Evolutionary conservation across 805 yeast species (phyloP), one percentile per base, ranked within the genome.

Genomic region (Brettanomyces anomalus): DNA sequence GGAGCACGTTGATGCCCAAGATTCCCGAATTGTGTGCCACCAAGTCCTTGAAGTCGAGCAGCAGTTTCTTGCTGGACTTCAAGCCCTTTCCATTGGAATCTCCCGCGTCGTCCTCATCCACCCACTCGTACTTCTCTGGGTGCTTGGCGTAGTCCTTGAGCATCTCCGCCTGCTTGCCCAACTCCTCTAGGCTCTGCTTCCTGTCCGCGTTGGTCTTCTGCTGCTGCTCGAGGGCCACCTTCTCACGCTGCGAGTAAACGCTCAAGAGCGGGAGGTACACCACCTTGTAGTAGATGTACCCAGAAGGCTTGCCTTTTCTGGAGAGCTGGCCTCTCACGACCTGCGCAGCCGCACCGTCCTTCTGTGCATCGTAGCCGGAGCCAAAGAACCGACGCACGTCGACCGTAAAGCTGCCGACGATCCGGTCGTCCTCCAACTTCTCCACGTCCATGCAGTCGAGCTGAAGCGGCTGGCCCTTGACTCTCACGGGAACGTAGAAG

Each of bases 381-480:
- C 17, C 34, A 16, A 52, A 46, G 31, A 45, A 49, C 33, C 40
- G 14, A 2, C 34, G 13, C 14, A 51, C 34, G 21, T 47, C 43
- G 19, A 81, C 60, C 20, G 74, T 69, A 30, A 76, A 68, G 3
- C 72, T 60, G 13, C 93, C 94, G 50, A 85, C 64, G 1, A 73
- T 54, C 53, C 88, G 72, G 58, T 83, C 88, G 15, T 50, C 32
- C 24, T 76, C 77, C 28, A 74, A 68, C 17, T 69, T 67, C 58
- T 84, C 87, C 39, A 75, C 79, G 61, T 85, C 93, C 73, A 74
- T 72, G 41, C 81, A 65, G 45, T 76, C 77, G 33, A 85, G 55
- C 26, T 72, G 62, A 43, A 81, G 59, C 47, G 69, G 76, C 58
- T 82, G 87, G 52, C 71, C 73, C 48, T 72, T 77, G 40, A 81